Percentiles rank a stretch among this genome's conserved stretches.
Evolutionary conservation across 2,329 filamentous ascomycete species (phyloP).

Genomic region (Fusarium pseudonygamai): DNA sequence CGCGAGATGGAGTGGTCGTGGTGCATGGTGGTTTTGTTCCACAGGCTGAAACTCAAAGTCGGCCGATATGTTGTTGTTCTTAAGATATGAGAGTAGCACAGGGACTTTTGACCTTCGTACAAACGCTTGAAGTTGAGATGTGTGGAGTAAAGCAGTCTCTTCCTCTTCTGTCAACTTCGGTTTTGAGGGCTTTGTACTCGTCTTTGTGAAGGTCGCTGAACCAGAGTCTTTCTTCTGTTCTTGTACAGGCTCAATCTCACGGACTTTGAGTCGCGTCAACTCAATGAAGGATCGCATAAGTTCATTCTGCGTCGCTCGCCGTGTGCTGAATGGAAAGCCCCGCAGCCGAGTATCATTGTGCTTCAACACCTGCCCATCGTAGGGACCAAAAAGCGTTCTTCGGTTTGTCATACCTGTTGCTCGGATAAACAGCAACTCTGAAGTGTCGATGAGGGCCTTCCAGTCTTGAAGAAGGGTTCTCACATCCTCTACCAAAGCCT

Average conservation of each 20-base stretch:
- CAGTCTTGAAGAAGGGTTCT: conserved; percentile 82
- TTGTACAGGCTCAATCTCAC: conserved; percentile 75
- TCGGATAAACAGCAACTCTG: conserved; percentile 87
- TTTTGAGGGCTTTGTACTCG: conserved; percentile 61
- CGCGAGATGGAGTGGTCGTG: conserved; percentile 86
- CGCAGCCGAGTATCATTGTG: conserved; percentile 82
- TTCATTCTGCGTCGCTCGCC: conserved; percentile 90
- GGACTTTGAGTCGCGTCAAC: conserved; percentile 88
- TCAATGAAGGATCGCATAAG: conserved; percentile 95
- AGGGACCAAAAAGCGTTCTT: conserved; percentile 87
- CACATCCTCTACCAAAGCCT: conserved; percentile 88
- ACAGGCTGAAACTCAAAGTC: conserved; percentile 80
- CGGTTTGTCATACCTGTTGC: conserved; percentile 89
- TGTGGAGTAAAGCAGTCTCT: conserved; percentile 83
- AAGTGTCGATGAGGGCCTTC: conserved; percentile 84
- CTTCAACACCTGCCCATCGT: conserved; percentile 85
- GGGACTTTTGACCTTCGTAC: conserved; percentile 91
- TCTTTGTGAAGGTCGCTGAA: conserved; percentile 47
- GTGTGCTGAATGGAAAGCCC: conserved; percentile 92
- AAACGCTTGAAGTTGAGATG: conserved; percentile 86
- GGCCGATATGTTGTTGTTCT: conserved; percentile 74
- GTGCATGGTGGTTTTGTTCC: conserved; percentile 79
- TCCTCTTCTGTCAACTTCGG: conserved; percentile 83
- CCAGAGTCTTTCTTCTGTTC: conserved; percentile 57
- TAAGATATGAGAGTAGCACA: conserved; percentile 84